Evolutionary conservation across 169 alveolate species (phyloP).

Genomic region (Cryptosporidium ubiquitum): DNA sequence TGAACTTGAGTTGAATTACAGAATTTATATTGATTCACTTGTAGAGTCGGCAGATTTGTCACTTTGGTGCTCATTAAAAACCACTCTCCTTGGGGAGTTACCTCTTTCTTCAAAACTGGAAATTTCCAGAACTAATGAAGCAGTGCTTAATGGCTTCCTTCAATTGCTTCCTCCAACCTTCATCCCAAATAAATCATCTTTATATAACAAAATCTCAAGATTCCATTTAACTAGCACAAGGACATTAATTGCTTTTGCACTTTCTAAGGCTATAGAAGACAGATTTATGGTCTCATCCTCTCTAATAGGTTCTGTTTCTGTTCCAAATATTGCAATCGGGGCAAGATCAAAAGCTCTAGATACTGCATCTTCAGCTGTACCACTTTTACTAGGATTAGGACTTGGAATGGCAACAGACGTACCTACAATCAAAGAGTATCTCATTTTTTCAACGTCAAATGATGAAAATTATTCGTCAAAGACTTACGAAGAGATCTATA

Average conservation of each 20-base stretch:
- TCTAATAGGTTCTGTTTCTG: not conserved
- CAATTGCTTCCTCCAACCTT: slow-evolving; percentile 49
- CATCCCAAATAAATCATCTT: slow-evolving; percentile 39
- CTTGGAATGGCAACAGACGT: slow-evolving; percentile 51
- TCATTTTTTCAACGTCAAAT: slow-evolving; percentile 2
- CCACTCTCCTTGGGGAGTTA: not conserved
- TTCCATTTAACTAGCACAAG: slow-evolving; percentile 65
- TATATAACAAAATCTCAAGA: slow-evolving; percentile 56
- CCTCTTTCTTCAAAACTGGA: slow-evolving; percentile 17
- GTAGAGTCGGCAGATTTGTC: slow-evolving; percentile 45
- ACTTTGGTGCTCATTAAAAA: slow-evolving; percentile 37
- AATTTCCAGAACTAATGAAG: slow-evolving; percentile 14
- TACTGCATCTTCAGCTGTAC: slow-evolving; percentile 33
- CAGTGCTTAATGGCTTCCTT: slow-evolving; percentile 35
- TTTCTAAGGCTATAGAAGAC: slow-evolving; percentile 35
- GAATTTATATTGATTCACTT: slow-evolving; percentile 5
- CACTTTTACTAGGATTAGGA: slow-evolving; percentile 42
- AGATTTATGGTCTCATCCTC: not conserved
- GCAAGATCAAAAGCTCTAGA: not conserved
- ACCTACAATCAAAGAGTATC: slow-evolving; percentile 61
- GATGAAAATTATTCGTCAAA: slow-evolving; percentile 13
- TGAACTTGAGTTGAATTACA: slow-evolving; percentile 34
- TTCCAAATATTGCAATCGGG: not conserved
- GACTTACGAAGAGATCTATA: slow-evolving; percentile 55
- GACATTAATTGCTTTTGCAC: slow-evolving; percentile 8